Base-by-base conservation (phyloP, 2,329 filamentous ascomycete genomes). In the Lasiodiplodia hormozganensis region DNA sequence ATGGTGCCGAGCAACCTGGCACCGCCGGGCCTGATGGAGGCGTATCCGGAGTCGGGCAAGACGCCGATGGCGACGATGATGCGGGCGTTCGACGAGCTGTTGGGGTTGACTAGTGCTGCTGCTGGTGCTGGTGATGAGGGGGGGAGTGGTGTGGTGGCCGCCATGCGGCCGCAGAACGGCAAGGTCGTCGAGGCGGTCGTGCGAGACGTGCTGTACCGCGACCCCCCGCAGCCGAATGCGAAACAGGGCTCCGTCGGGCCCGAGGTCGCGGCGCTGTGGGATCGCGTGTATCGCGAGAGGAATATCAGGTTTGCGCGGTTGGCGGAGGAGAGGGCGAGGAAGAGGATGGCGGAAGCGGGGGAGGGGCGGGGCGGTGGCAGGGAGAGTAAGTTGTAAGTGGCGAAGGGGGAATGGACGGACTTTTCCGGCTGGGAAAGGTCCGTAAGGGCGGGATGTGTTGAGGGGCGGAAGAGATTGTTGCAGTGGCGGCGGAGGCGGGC, bases 41-140 rank as follows among this genome's bases (percentile, higher is more conserved):
- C 52, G 4, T 77, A 77, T 57, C 70, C 69, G 23, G 69, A 72
- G 18, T 72, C 74, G 21, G 70, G 72, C 36, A 71, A 76, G 57
- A 78, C 76, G 54, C 74, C 76, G 2, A 78, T 77, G 76, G 69
- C 67, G 31, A 76, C 76, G 6, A 74, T 78, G 65, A 68, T 77
- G 71, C 68, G 70, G 38, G 73, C 72, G 23, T 78, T 75, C 62
- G 71, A 73, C 43, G 74, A 71, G 53, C 64, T 77, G 51, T 70
- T 74, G 0, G 68, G 67, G 8, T 69, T 71, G 8, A 34, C 1
- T 10, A 3, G 7, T 34, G 31, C 31, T 10, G 31, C 8, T 10
- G 31, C 31, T 34, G 31, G 1, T 34, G 31, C 7, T 10, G 31
- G 31, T 34, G 2, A 8, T 34, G 31, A 10, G 31, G 31, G 2